Conservation (phyloP, 2,329 filamentous ascomycete genomes). For the Bipolaris zeicola region DNA sequence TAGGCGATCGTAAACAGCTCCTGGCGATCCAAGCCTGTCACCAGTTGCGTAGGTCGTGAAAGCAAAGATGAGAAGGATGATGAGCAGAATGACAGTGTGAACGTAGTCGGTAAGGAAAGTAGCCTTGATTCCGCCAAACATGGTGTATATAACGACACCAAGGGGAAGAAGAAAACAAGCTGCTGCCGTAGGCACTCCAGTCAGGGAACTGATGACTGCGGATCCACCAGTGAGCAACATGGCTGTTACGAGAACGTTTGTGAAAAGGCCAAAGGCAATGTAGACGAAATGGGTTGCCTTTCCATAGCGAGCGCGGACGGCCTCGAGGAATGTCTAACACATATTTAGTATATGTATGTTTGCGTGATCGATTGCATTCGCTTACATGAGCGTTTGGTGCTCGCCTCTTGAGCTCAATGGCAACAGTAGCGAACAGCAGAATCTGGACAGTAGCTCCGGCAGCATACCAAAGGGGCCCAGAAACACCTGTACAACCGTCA, state of each 20-base stretch:
- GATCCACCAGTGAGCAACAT: slow-evolving; percentile 87
- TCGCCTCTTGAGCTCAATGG: slow-evolving; percentile 42
- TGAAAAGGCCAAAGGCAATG: slow-evolving; percentile 79
- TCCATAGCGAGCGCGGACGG: slow-evolving; percentile 83
- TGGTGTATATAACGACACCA: slow-evolving; percentile 80
- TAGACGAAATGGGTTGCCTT: slow-evolving; percentile 74
- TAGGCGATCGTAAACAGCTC: slow-evolving; percentile 77
- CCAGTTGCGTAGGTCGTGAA: slow-evolving; percentile 81
- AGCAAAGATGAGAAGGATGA: slow-evolving; percentile 84
- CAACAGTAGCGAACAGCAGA: slow-evolving; percentile 36
- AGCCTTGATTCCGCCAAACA: slow-evolving; percentile 73
- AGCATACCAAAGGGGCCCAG: slow-evolving; percentile 43
- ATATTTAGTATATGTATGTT: slow-evolving; percentile 1
- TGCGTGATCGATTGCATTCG: background rate
- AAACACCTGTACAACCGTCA: slow-evolving; percentile 26
- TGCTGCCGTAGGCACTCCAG: slow-evolving; percentile 76
- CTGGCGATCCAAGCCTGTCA: slow-evolving; percentile 72
- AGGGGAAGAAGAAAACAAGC: slow-evolving; percentile 83
- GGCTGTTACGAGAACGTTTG: slow-evolving; percentile 83
- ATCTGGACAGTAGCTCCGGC: slow-evolving; percentile 43
- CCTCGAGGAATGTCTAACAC: slow-evolving; percentile 78
- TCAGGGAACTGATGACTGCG: slow-evolving; percentile 60
- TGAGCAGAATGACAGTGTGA: slow-evolving; percentile 80
- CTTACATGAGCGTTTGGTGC: slow-evolving; percentile 41
- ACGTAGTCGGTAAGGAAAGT: slow-evolving; percentile 78